Conservation (phyloP, 1,139 yeast genomes). For the Magnusiomyces sp. region DNA sequence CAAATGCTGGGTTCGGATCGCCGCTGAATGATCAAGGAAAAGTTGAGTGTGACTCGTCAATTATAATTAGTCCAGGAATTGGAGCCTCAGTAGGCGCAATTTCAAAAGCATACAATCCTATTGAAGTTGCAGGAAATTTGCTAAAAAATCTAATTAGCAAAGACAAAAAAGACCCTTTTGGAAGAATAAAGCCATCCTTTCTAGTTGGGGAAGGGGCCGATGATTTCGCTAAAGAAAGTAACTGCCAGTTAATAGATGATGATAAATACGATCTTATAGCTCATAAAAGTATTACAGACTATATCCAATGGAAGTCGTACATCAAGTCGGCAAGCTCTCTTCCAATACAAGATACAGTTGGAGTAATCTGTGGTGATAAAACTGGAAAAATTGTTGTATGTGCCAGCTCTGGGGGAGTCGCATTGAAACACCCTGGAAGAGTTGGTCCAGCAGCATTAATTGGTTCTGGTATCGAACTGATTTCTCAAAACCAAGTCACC, state of each 20-base stretch:
- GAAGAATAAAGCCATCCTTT: constrained; percentile 30
- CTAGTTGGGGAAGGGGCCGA: constrained; percentile 32
- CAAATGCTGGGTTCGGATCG: constrained; percentile 54
- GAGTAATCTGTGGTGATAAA: constrained; percentile 30
- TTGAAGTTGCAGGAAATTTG: constrained; percentile 22
- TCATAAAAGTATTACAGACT: constrained; percentile 14
- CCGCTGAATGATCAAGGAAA: constrained; percentile 40
- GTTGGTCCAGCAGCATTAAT: constrained; percentile 36
- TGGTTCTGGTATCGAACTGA: constrained; percentile 28
- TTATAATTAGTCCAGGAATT: constrained; percentile 20
- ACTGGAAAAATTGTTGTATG: constrained; percentile 25
- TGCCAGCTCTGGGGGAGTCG: constrained; percentile 35
- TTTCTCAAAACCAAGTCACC: not conserved
- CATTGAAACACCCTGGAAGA: constrained; percentile 32
- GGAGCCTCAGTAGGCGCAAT: constrained; percentile 31
- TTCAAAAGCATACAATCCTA: constrained; percentile 26
- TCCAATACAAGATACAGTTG: constrained; percentile 31
- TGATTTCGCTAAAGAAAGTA: constrained; percentile 21
- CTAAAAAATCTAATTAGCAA: constrained; percentile 16
- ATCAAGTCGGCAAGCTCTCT: no score
- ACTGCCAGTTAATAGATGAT: constrained; percentile 14
- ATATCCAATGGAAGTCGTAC: constrained; percentile 19
- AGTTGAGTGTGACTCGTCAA: constrained; percentile 46
- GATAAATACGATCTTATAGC: constrained; percentile 20
- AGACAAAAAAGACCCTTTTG: constrained; percentile 18